Base-by-base conservation (phyloP, 129 eudicot genomes). In the Flaveria robusta region DNA sequence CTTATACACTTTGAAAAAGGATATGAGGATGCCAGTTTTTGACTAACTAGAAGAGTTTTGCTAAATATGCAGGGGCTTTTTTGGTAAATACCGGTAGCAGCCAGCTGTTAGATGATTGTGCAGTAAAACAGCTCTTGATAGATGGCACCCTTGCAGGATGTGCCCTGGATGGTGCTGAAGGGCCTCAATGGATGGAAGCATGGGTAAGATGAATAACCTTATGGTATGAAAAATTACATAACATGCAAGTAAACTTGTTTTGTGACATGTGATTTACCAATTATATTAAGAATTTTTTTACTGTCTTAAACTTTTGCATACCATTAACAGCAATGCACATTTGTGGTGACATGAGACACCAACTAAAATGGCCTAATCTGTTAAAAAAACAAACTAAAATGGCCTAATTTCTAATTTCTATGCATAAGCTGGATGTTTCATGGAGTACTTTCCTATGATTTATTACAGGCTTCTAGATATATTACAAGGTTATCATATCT, bases 171-270 rank as follows among this genome's bases (percentile, higher is more conserved):
- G 99, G 99, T 65, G 97, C 97, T 69, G 99, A 95, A 89, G 99
- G 99, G 69, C 99, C 99, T 60, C 99, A 95, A 74, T 95, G 99
- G 99, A 95, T 95, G 99, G 99, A 95, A 91, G 99, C 99, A 74
- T 95, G 99, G 97, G 99, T 95, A 95, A 87, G 96, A 85, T 91
- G 74, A 72, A 19, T 81, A 75, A 85, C 77, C 75, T 75, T 89
- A 80, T 87, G 85, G 86, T 89, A 80, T 81, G 89, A 84, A 31
- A 74, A 66, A 70, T 68, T 58, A 69, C 31, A 66, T 39, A 18
- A 49, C 66, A 74, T 82, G 79, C 42, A 31, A 71, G 46, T 55
- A 60, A 58, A 31, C 68, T 15, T 50, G 63, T 76, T 50, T 60
- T 74, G 71, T 42, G 70, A 62, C 67, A 47, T 15, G 46, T 72